Evolutionary conservation across 257 asterid genomes (phyloP), one percentile per base, ranked within the genome.

Genomic region (Asclepias syriaca): DNA sequence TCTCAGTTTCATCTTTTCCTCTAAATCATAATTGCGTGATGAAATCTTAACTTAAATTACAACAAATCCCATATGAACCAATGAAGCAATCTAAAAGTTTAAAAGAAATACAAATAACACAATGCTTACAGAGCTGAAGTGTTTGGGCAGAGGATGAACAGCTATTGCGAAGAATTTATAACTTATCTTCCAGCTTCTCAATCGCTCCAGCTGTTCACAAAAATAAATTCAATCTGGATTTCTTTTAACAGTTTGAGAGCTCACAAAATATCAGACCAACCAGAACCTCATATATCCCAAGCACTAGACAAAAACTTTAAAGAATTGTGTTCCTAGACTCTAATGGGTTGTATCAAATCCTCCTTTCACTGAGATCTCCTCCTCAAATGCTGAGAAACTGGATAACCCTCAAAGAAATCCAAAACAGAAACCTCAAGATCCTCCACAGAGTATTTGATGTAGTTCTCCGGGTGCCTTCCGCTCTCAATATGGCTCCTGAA

Each of bases 401-500:
- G 78, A 80, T 82, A 71, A 50, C 97, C 97, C 77, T 90, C 95
- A 37, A 93, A 93, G 88, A 93, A 90, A 84, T 90, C 97, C 83
- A 93, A 75, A 69, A 93, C 87, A 5, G 96, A 85, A 69, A 77
- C 80, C 89, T 93, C 98, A 66, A 93, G 95, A 74, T 93, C 97
- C 82, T 93, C 98, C 22, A 84, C 98, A 0, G 97, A 83, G 79
- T 87, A 93, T 74, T 89, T 93, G 81, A 93, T 93, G 81, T 90
- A 93, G 73, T 90, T 90, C 84, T 93, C 98, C 0, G 96, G 97
- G 78, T 93, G 97, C 80, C 86, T 86, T 73, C 96, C 97, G 63
- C 93, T 90, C 86, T 93, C 98, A 15, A 93, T 89, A 74, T 90
- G 96, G 72, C 86, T 85, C 84, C 96, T 90, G 80, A 81, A 90